A percentile compares a stretch with the other conserved stretches of the same genome.
These are phyloP conservation scores for Aspergillus clavatus DNA, from an alignment of 2,329 filamentous ascomycete species.

Conservation along the genomic window DNA sequence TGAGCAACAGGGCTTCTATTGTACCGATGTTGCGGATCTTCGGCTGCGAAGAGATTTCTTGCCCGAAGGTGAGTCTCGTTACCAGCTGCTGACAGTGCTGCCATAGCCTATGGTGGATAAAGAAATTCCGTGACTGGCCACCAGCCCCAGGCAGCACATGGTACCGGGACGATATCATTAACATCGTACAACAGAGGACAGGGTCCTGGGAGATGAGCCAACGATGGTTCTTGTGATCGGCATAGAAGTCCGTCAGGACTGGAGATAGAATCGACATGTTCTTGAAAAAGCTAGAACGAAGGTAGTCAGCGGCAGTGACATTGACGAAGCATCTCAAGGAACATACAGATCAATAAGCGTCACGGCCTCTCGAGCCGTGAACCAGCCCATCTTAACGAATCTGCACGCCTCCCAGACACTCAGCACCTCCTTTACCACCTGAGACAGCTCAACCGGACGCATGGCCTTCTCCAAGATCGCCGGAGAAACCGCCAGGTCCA, in stretches of 20 bases:
- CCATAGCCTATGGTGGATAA: slow-evolving; percentile 53
- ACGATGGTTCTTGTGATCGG: slow-evolving; percentile 46
- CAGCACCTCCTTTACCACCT: slow-evolving; percentile 34
- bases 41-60: slow-evolving; percentile 49
- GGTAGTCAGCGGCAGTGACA: not conserved
- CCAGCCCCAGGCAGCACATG: slow-evolving; percentile 41
- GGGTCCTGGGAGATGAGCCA: slow-evolving; percentile 49
- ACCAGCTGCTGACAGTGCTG: slow-evolving; percentile 52
- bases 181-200: slow-evolving; percentile 49
- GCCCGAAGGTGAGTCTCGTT: slow-evolving; percentile 50
- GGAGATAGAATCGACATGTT: slow-evolving; percentile 50
- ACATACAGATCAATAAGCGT: slow-evolving; percentile 49
- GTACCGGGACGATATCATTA: slow-evolving; percentile 54
- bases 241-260: slow-evolving; percentile 48
- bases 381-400: slow-evolving; percentile 54
- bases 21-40: slow-evolving; percentile 48
- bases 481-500: slow-evolving; percentile 15
- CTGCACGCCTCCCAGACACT: slow-evolving; percentile 47
- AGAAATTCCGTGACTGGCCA: slow-evolving; percentile 47
- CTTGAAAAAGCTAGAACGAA: slow-evolving; percentile 42
- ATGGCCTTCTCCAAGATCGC: slow-evolving; percentile 18
- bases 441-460: slow-evolving; percentile 27
- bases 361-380: slow-evolving; percentile 51
- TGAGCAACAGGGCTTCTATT: slow-evolving; percentile 48
- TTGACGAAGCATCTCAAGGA: not conserved